Percentiles rank a stretch among this genome's conserved stretches.
Evolutionary conservation across 2,329 filamentous ascomycete species (phyloP).

Genomic region (Scleromitrula shiraiana): DNA sequence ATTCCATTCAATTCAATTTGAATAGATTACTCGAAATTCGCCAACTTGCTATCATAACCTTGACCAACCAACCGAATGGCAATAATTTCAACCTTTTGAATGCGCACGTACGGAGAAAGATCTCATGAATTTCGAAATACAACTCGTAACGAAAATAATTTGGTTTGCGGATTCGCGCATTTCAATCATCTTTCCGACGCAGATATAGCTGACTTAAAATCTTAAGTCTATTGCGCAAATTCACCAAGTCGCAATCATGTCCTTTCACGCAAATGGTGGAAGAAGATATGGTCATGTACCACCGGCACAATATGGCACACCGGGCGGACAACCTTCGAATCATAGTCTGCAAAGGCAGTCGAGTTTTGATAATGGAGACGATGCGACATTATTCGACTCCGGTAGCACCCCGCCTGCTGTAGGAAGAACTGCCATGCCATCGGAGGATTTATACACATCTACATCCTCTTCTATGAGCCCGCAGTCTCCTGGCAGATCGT

Average conservation of each 20-base stretch:
- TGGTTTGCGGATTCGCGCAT: neutral
- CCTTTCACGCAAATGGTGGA: constrained; percentile 51
- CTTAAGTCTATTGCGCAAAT: neutral
- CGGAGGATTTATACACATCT: constrained; percentile 57
- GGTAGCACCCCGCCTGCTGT: constrained; percentile 25
- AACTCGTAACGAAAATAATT: neutral
- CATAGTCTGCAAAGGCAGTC: constrained; percentile 42
- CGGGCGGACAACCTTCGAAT: constrained; percentile 32
- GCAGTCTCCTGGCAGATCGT: constrained; percentile 21
- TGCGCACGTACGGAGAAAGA: constrained; percentile 2
- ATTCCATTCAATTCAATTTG: too few species aligned
- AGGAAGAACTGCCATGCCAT: constrained; percentile 20
- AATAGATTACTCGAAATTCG: neutral
- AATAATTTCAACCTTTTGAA: constrained; percentile 5
- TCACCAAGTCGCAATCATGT: constrained; percentile 38
- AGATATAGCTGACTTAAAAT: neutral
- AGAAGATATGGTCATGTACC: constrained; percentile 59
- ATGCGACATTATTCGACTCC: constrained; percentile 45
- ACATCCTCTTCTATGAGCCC: constrained; percentile 19
- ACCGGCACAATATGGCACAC: constrained; percentile 51
- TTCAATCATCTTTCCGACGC: neutral
- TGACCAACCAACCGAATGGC: constrained; percentile 15
- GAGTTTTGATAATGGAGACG: constrained; percentile 73
- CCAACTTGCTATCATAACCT: neutral
- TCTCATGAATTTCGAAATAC: neutral